Base-by-base conservation (phyloP, 768 basidiomycete genomes). In the Pisolithus orientalis region DNA sequence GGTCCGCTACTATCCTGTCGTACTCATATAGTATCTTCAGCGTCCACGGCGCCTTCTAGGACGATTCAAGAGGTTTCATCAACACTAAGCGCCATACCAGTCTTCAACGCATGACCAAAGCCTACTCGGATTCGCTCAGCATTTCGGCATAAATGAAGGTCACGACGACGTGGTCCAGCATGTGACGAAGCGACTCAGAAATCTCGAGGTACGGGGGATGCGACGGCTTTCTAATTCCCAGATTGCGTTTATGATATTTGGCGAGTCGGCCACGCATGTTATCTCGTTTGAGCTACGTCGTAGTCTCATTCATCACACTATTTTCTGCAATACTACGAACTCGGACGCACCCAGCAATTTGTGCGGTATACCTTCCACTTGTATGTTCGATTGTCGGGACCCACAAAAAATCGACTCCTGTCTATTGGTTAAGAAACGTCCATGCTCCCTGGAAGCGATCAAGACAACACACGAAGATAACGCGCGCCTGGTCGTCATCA, bases 81-180 rank as follows among this genome's bases (percentile, higher is more conserved):
- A 7, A 32, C 9, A 9, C 31, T 32, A 10, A 6, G 31, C 31
- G 13, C 34, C 28, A 5, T 3, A 7, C 28, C 28, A 29, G 28
- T 7, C 28, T 7, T 29, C 28, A 29, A 7, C 28, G 28, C 28
- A 29, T 21, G 21, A 21, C 5, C 2, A 29, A 7, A 29, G 28
- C 28, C 13, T 14, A 34, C 34, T 34, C 13, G 14, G 4, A 34
- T 25, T 60, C 55, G 34, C 65, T 56, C 44, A 62, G 34, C 16
- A 59, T 64, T 39, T 67, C 60, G n/a, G 60, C 54, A 40, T 60
- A 69, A 21, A 63, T 56, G 17, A 64, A 66, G 0, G 68, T 66
- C 24, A 63, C 49, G 32, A 68, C 24, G 34, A 70, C 62, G 31
- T 65, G 47, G 38, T 67, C 67, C 16, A 64, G 17, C 50, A 67